Conservation (phyloP, 1,139 yeast genomes). For the Tardiomyces digboiensis region DNA sequence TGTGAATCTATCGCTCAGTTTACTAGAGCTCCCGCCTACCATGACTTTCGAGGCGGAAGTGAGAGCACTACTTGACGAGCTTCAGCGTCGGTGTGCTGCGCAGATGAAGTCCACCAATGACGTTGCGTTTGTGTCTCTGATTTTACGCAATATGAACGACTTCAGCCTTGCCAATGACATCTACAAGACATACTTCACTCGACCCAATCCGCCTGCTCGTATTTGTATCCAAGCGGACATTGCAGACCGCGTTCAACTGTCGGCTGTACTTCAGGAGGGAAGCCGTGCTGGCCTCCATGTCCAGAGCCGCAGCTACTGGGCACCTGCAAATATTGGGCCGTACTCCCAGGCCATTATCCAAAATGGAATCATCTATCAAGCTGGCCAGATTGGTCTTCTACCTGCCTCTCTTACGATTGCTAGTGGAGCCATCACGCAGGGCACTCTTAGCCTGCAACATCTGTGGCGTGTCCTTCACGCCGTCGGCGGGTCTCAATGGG, state of each 20-base stretch:
- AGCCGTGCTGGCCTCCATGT: conserved; percentile 61
- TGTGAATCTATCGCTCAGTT: too few relatives aligned
- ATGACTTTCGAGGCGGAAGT: not conserved
- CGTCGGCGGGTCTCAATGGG: not conserved
- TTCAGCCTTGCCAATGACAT: conserved; percentile 52
- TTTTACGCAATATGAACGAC: conserved; percentile 53
- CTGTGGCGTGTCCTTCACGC: conserved; percentile 36
- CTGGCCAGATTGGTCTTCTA: conserved; percentile 86
- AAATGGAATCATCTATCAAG: conserved; percentile 48
- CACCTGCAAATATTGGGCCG: conserved; percentile 97
- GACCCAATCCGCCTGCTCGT: conserved; percentile 77
- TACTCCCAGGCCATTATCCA: conserved; percentile 74
- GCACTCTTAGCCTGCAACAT: conserved; percentile 62
- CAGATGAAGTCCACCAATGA: conserved; percentile 14
- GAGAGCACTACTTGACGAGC: not conserved
- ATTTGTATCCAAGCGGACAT: conserved; percentile 63
- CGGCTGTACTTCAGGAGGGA: conserved; percentile 18
- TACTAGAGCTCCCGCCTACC: too few relatives aligned
- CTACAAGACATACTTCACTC: conserved; percentile 46
- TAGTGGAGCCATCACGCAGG: conserved; percentile 21
- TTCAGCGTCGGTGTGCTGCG: not conserved
- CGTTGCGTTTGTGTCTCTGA: conserved; percentile 48
- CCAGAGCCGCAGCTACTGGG: conserved; percentile 93
- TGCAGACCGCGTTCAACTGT: conserved; percentile 38
- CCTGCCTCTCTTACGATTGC: conserved; percentile 54